Evolutionary conservation across 768 basidiomycete species (phyloP), one percentile per base, ranked within the genome.

Genomic region (Mycena sanguinolenta): DNA sequence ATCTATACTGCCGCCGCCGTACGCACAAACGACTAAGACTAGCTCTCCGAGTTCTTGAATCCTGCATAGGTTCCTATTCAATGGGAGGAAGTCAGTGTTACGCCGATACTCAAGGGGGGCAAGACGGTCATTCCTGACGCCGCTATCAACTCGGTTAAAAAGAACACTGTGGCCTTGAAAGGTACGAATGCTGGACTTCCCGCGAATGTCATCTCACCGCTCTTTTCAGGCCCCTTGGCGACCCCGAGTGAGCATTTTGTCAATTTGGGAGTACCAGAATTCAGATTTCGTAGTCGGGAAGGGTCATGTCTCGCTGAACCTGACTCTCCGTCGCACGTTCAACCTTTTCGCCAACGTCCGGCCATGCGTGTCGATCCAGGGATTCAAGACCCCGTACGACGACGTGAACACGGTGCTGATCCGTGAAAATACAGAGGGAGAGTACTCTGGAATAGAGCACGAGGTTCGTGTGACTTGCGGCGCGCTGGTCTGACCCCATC

Each of bases 391-490:
- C 0, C 94, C 97, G 2, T 99, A 99, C 78, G 97, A 99, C 80
- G 93, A 98, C 77, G 98, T 99, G 73, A 94, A 99, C 86, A 97
- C 95, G 28, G 96, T 98, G 61, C 86, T 99, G 74, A 99, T 99
- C 80, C 95, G 98, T 78, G 98, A 99, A 85, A 99, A 99, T 82
- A 99, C 98, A 12, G 98, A 99, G 83, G 98, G 98, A 81, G 98
- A 99, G 82, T 99, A 99, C 83, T 98, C 97, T 69, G 98, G 98
- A 75, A 99, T 99, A 75, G 98, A 99, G 82, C 98, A 99, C 81
- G 97, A 99, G 90, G 96, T 96, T 69, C 14, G 83, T 63, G 38
- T 6, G 30, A 21, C 55, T 55, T 21, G 27, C 5, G 25, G 14
- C 19, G 53, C 63, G n/a, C 68, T 96, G 95, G 86, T 98, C 36